Conservation (phyloP, 805 yeast species). For the Pichia exigua region DNA sequence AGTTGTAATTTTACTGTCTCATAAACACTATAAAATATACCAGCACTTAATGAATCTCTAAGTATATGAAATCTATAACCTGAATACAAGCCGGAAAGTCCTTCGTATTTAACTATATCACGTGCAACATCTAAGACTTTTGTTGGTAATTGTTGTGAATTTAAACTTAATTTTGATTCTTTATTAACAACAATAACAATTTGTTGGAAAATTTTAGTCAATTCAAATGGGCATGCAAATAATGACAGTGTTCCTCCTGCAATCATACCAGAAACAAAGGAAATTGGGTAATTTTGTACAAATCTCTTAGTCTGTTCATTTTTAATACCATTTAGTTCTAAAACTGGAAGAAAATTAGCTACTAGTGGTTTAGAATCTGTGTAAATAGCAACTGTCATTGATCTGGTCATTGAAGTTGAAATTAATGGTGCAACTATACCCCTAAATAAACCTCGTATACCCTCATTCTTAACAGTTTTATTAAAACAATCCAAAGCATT, state of each 20-base stretch:
- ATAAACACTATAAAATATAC: slow-evolving; percentile 65
- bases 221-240: slow-evolving; percentile 79
- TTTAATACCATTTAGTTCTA: neutral
- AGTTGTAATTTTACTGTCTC: slow-evolving; percentile 54
- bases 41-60: slow-evolving; percentile 67
- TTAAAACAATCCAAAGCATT: slow-evolving; percentile 50
- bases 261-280: slow-evolving; percentile 49
- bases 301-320: slow-evolving; percentile 12
- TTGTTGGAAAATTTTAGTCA: slow-evolving; percentile 76
- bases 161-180: slow-evolving; percentile 13
- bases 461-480: slow-evolving; percentile 52
- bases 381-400: slow-evolving; percentile 59
- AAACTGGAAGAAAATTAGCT: slow-evolving; percentile 1
- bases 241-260: slow-evolving; percentile 60
- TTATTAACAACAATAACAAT: slow-evolving; percentile 43
- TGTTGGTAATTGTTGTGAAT: slow-evolving; percentile 24
- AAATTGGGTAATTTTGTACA: slow-evolving; percentile 35
- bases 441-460: slow-evolving; percentile 61
- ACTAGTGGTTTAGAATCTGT: slow-evolving; percentile 43
- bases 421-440: slow-evolving; percentile 71
- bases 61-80: slow-evolving; percentile 62
- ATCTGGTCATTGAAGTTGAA: slow-evolving; percentile 56
- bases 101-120: slow-evolving; percentile 51
- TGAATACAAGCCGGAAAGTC: slow-evolving; percentile 58
- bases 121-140: slow-evolving; percentile 36